Evolutionary conservation across 2,329 filamentous ascomycete genomes (phyloP), one percentile per base, ranked within the genome.

Genomic region (Chaetomiaceae sp.): DNA sequence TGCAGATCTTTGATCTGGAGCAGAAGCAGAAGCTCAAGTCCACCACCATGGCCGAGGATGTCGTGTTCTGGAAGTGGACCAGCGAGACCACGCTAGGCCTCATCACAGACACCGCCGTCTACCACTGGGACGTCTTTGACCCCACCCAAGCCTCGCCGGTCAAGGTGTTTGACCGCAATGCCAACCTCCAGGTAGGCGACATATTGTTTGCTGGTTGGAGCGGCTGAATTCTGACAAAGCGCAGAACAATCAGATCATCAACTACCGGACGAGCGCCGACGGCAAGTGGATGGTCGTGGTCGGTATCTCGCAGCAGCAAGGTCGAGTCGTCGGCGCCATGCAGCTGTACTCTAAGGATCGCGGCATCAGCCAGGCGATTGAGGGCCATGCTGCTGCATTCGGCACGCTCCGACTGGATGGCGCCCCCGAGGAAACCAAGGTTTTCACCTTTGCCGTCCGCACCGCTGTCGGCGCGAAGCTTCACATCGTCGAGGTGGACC

Each of bases 61-160:
- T 99, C 49, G 87, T 94, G 58, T 99, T 95, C 80, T 99, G 94
- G 95, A 96, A 96, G 76, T 99, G 94, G 94, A 90, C 95, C 74
- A 96, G 85, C 73, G 89, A 96, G 65, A 87, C 81, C 55, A 88
- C 86, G 58, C 76, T 99, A 56, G 94, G 92, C 58, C 78, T 99
- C 65, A 89, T 99, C 60, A 97, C 92, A 60, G 91, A 95, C 55
- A 88, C 82, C 59, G 85, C 88, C 37, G 89, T 99, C 59, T 97
- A 91, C 72, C 94, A 99, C 76, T 99, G 94, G 94, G 90, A 99
- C 69, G 89, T 99, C 61, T 92, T 92, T 69, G 91, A 96, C 68
- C 77, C 87, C 47, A 80, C 82, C 59, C 89, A 95, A 71, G 79
- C 85, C 54, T 79, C 84, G 59, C 90, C 91, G 2, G 82, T 89